Conservation (phyloP, 192 early-diverging fungal species). For the Mortierella hygrophila region DNA sequence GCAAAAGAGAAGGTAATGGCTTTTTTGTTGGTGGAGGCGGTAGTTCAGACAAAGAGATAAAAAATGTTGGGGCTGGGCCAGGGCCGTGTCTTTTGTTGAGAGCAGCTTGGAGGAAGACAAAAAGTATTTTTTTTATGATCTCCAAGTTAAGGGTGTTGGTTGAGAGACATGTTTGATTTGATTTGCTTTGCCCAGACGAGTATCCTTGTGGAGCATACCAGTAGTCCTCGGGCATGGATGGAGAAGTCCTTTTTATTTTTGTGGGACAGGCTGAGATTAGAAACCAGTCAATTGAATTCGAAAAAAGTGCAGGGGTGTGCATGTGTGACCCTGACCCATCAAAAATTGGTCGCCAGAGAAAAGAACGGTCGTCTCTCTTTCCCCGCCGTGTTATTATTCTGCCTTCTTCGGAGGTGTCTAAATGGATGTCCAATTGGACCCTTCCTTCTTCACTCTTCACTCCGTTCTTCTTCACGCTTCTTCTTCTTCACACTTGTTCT, state of each 20-base stretch:
- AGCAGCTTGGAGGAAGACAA: background rate
- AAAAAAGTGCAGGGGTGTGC: background rate
- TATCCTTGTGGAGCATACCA: background rate
- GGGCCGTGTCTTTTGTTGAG: background rate
- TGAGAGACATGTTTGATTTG: background rate
- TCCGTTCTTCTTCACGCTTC: background rate
- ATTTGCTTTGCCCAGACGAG: background rate
- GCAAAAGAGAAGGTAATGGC: background rate
- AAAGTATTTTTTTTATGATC: background rate
- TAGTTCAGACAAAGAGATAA: background rate
- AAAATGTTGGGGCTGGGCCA: slow-evolving; percentile 7
- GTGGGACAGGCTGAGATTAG: slow-evolving; percentile 2
- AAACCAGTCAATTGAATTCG: background rate
- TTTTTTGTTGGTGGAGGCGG: background rate
- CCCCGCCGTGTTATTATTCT: background rate
- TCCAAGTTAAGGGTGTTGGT: slow-evolving; percentile 7
- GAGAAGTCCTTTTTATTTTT: background rate
- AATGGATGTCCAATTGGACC: background rate
- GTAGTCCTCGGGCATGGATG: background rate
- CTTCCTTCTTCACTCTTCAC: too few species aligned
- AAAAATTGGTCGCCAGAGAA: background rate
- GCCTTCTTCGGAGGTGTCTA: background rate
- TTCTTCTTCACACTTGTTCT: background rate
- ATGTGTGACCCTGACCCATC: background rate
- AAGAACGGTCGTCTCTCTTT: background rate